Evolutionary conservation across 1,284 basidiomycete genomes (phyloP).

Genomic region (Microbotryomycetes sp.): DNA sequence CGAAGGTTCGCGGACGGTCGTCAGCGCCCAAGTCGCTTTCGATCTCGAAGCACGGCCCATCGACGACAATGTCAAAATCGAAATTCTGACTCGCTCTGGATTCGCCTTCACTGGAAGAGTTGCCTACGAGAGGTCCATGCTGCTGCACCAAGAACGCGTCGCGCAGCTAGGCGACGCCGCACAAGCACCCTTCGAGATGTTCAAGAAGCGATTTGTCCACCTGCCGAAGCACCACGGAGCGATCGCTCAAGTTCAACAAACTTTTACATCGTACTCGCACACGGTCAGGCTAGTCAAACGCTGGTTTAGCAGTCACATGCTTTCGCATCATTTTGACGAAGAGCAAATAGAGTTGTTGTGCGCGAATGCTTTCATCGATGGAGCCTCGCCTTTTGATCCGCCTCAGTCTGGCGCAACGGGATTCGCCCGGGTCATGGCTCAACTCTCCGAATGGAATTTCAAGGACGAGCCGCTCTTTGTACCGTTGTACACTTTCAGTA

Average conservation of each 20-base stretch:
- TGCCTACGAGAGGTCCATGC: slow-evolving; percentile 79
- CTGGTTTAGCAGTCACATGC: slow-evolving; percentile 87
- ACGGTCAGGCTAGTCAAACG: slow-evolving; percentile 84
- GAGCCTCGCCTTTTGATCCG: slow-evolving; percentile 34
- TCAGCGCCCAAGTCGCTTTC: slow-evolving; percentile 42
- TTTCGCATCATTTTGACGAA: slow-evolving; percentile 62
- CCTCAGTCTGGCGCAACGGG: slow-evolving; percentile 54
- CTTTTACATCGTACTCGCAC: slow-evolving; percentile 68
- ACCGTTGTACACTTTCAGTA: slow-evolving; percentile 44
- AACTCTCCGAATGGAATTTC: slow-evolving; percentile 78
- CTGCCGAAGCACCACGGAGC: slow-evolving; percentile 78
- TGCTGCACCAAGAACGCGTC: slow-evolving; percentile 55
- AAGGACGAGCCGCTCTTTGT: slow-evolving; percentile 48
- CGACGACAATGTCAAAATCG: slow-evolving; percentile 64
- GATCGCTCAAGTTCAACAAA: slow-evolving; percentile 70
- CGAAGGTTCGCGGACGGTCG: slow-evolving; percentile 49
- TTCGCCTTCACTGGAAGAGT: slow-evolving; percentile 81
- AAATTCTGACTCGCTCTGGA: slow-evolving; percentile 71
- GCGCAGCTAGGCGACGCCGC: slow-evolving; percentile 10
- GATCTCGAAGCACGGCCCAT: slow-evolving; percentile 51
- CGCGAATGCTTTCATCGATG: slow-evolving; percentile 51
- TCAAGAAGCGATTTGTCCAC: slow-evolving; percentile 65
- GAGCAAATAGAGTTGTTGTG: slow-evolving; percentile 81
- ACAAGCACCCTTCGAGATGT: slow-evolving; percentile 50
- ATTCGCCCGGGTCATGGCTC: slow-evolving; percentile 66